Evolutionary conservation across 805 yeast species (phyloP), one percentile per base, ranked within the genome.

Genomic region (Nakazawaea populi): DNA sequence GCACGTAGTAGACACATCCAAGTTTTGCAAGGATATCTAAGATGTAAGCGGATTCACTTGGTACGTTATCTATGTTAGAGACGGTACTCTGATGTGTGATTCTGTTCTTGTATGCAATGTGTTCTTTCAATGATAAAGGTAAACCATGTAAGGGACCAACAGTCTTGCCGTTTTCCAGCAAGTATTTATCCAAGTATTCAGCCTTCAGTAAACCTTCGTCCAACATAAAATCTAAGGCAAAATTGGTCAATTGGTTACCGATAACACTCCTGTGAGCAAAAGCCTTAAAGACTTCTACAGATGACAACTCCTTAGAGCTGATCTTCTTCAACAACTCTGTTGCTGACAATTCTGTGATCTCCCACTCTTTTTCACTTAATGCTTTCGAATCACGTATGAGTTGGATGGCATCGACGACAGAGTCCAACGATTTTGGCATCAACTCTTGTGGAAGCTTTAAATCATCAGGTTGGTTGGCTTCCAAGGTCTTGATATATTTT

Each of bases 61-160:
- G 70, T 18, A 79, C 65, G 57, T 76, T 70, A 48, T 74, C 76
- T 42, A 81, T 62, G 64, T 69, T 60, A 2, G 75, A 75, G 43
- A 81, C 87, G 67, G 77, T 81, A 9, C 83, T 79, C 37, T 82
- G 87, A 54, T 78, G 78, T 24, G 85, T 80, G 56, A 76, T 72
- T 54, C 71, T 76, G 31, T 77, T 84, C 49, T 69, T 72, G 58
- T 71, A 76, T 52, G 74, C 71, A 62, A 80, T 75, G 60, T 83
- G 89, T 60, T 85, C 89, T 59, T 84, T 85, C 42, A 84, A 66
- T 0, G 89, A 83, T 42, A 85, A 64, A 14, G 89, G 89, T 39
- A 84, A 67, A 42, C 89, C 89, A 57, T 84, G 89, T 52, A 84
- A 66, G 9, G 88, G 86, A 41, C 89, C 90, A 37, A 77, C 63